Evolutionary conservation across 208 protist genomes (phyloP), one percentile per base, ranked within the genome.

Genomic region (Trypanosoma theileri): DNA sequence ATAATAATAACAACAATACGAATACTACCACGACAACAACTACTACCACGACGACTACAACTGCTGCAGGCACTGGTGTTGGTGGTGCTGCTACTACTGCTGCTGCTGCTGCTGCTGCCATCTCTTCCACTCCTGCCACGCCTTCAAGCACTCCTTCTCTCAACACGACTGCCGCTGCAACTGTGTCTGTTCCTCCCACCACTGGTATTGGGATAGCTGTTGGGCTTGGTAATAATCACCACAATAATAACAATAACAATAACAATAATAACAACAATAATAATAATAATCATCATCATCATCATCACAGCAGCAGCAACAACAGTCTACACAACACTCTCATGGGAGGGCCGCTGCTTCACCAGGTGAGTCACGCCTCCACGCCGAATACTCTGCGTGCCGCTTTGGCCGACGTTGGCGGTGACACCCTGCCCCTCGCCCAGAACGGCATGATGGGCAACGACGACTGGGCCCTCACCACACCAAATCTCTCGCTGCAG

Each of bases 361-460:
- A n/a, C 3, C 10, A n/a, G 11, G 13, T 48, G 16, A 48, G 16
- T 48, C 44, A 48, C 9, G 16, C 10, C 1, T 48, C 10, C 10
- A 12, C 16, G 13, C 44, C 10, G 13, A 48, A 48, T 48, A 11
- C 44, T 11, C 9, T 17, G 13, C 10, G 44, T 48, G 4, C 44
- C 9, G 2, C 10, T 4, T 48, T 12, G 9, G 9, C 1, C 9
- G 10, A 12, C 13, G 11, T 2, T 11, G 44, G 44, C 2, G 46
- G 26, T 28, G 40, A 22, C 48, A 66, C 61, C 0, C 61, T 48
- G 21, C 48, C 42, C 0, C 21, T 62, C 21, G 48, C 28, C 22
- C 31, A 57, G 21, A 58, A 40, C 51, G 62, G 61, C 28, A 66
- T 66, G 21, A 7, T 6, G 11, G 48, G 50, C 14, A 58, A 40